Evolutionary conservation across 441 rosid species (phyloP).

Genomic region (Pelargonium myrrhifolium): DNA sequence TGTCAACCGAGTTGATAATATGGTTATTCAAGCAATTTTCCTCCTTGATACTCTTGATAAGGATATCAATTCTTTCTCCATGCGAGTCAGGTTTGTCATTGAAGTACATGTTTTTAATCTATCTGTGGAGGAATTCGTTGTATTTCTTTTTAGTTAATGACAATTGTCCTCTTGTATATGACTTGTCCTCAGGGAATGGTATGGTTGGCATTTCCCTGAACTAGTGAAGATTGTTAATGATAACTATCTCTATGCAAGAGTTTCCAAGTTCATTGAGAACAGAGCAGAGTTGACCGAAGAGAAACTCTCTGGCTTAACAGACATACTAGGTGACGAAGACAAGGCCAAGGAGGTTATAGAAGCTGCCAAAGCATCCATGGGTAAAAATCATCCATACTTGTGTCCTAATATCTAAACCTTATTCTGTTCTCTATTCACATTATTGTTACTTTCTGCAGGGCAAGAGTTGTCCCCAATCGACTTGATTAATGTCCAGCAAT

Average conservation of each 20-base stretch:
- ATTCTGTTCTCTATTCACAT: constrained; percentile 1
- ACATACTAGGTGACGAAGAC: constrained; percentile 83
- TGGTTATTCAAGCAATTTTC: constrained; percentile 93
- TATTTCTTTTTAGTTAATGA: background rate
- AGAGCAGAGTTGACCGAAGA: constrained; percentile 77
- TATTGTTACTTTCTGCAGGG: constrained; percentile 35
- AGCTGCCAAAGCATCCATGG: constrained; percentile 99
- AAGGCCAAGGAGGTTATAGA: constrained; percentile 88
- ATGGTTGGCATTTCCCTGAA: constrained; percentile 98
- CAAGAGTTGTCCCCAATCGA: constrained; percentile 85
- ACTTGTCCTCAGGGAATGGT: constrained; percentile 73
- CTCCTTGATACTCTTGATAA: constrained; percentile 88
- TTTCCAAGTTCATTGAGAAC: constrained; percentile 75
- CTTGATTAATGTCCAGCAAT: constrained; percentile 71
- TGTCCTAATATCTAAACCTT: background rate
- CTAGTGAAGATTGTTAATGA: constrained; percentile 85
- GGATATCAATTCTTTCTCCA: constrained; percentile 80
- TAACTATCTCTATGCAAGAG: constrained; percentile 82
- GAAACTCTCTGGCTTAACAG: constrained; percentile 61
- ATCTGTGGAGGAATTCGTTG: background rate
- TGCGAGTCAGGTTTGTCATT: constrained; percentile 82
- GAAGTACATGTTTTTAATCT: background rate
- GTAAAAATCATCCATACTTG: constrained; percentile 27
- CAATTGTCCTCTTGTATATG: constrained; percentile 11
- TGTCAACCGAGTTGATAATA: constrained; percentile 87